These are phyloP conservation scores for Sclerotinia sclerotiorum DNA, from an alignment of 2,329 filamentous ascomycete genomes.

Conservation along the genomic window DNA sequence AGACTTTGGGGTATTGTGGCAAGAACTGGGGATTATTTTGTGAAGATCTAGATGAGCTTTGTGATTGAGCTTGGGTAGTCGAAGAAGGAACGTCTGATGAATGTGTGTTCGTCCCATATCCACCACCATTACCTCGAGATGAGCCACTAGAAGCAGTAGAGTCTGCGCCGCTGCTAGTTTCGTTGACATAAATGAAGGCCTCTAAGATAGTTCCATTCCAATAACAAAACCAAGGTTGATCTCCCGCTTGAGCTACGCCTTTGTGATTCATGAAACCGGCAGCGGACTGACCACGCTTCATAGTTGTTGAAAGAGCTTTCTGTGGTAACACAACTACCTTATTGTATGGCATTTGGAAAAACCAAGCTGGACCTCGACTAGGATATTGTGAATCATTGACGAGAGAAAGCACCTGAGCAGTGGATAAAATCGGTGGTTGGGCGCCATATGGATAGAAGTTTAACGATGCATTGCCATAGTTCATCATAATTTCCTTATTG, in stretches of 20 bases:
- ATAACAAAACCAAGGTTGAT: conserved; percentile 67
- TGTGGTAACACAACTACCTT: conserved; percentile 58
- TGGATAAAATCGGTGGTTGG: conserved; percentile 54
- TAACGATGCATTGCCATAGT: conserved; percentile 44
- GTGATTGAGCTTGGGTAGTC: conserved; percentile 7
- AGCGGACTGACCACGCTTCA: conserved; percentile 26
- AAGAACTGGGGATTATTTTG: conserved; percentile 34
- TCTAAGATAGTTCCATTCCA: conserved; percentile 69
- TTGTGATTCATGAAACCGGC: conserved; percentile 36
- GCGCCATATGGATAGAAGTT: conserved; percentile 57
- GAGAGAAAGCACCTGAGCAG: conserved; percentile 50
- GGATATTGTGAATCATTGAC: conserved; percentile 58
- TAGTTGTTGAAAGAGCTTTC: conserved; percentile 23
- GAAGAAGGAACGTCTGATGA: conserved; percentile 38
- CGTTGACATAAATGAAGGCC: conserved; percentile 63
- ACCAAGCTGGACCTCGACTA: conserved; percentile 59
- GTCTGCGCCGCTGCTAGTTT: conserved; percentile 40
- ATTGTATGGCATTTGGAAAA: conserved; percentile 62
- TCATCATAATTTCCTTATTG: conserved; percentile 40
- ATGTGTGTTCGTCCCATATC: conserved; percentile 17
- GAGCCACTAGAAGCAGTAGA: conserved; percentile 18
- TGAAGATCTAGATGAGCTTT: conserved; percentile 24
- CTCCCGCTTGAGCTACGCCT: conserved; percentile 50
- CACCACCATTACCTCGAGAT: not conserved
- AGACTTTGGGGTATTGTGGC: conserved; percentile 53